Conservation (phyloP, 805 yeast species). For the Lachancea dasiensis region DNA sequence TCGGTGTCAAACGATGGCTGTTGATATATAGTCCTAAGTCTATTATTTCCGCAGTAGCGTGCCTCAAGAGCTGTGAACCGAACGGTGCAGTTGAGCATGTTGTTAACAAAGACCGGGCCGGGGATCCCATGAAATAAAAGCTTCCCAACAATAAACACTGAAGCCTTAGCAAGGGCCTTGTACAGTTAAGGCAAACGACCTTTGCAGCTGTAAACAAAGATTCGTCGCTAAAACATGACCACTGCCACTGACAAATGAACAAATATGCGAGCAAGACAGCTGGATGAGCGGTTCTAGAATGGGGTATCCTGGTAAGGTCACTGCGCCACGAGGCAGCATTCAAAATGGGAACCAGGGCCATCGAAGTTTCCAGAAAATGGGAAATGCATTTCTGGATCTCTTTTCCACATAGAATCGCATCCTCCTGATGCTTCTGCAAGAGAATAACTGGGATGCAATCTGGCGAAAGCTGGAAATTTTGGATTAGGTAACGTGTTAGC, state of each 20-base stretch:
- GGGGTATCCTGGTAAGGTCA: conserved; percentile 1
- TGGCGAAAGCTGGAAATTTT: conserved; percentile 11
- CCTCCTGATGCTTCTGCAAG: conserved; percentile 7
- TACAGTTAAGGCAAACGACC: conserved; percentile 16
- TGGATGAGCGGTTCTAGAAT: conserved; percentile 13
- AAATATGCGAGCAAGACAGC: conserved; percentile 16
- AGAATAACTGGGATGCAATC: conserved; percentile 9
- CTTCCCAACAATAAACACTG: conserved; percentile 23
- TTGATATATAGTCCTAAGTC: conserved; percentile 23
- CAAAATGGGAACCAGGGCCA: conserved; percentile 10
- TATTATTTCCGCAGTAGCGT: conserved; percentile 17
- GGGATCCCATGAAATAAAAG: conserved; percentile 26
- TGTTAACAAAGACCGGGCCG: conserved; percentile 8
- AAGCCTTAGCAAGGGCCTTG: conserved; percentile 14
- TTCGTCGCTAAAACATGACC: conserved; percentile 26
- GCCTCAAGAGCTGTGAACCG: conserved; percentile 20
- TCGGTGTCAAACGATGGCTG: conserved; percentile 17
- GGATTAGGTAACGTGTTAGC: conserved; percentile 8
- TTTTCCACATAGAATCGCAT: conserved; percentile 4
- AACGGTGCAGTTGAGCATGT: conserved; percentile 10
- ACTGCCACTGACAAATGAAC: conserved; percentile 27
- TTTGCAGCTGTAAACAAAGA: conserved; percentile 25
- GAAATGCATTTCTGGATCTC: conserved; percentile 4
- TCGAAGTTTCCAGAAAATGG: conserved; percentile 9
- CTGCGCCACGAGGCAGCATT: conserved; percentile 6